These are phyloP conservation scores for Phyllosticta capitalensis DNA, from an alignment of 2,329 filamentous ascomycete species.

Conservation along the genomic window DNA sequence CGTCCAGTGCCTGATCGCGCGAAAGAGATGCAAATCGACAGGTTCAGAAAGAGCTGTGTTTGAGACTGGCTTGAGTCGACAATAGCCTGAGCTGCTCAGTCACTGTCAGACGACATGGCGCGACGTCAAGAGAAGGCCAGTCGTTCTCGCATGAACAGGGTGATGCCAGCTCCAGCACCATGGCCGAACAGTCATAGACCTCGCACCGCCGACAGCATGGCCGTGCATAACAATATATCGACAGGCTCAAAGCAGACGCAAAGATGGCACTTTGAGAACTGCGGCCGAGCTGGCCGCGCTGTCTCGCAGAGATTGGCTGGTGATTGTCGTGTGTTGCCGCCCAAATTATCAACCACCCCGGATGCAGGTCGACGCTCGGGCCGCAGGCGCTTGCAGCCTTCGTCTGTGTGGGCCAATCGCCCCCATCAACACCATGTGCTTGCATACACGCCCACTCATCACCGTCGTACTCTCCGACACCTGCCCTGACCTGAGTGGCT, in stretches of 20 bases:
- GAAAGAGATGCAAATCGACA: neutral
- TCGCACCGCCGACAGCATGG: neutral
- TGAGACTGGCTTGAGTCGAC: neutral
- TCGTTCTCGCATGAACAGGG: neutral
- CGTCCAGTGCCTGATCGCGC: neutral
- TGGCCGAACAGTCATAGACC: neutral
- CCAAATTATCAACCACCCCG: slow-evolving; percentile 6
- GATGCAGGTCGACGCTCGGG: neutral
- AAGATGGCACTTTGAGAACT: neutral
- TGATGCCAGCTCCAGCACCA: neutral
- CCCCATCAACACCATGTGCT: neutral
- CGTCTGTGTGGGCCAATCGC: slow-evolving; percentile 2
- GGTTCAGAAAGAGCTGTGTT: neutral
- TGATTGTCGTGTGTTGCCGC: slow-evolving; percentile 1
- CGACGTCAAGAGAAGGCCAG: neutral
- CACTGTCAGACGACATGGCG: neutral
- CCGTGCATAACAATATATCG: slow-evolving; percentile 3
- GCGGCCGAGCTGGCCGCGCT: slow-evolving; percentile 1
- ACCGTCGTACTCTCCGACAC: neutral
- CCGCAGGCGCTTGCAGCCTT: slow-evolving; percentile 7
- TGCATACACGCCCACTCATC: neutral
- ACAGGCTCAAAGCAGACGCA: slow-evolving; percentile 1
- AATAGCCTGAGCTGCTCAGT: no score
- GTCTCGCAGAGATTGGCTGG: neutral
- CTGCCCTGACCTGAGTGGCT: neutral